phyloP scores from a whole-genome alignment of 2,329 filamentous ascomycete genomes.

The Pseudogymnoascus pannorum region DNA sequence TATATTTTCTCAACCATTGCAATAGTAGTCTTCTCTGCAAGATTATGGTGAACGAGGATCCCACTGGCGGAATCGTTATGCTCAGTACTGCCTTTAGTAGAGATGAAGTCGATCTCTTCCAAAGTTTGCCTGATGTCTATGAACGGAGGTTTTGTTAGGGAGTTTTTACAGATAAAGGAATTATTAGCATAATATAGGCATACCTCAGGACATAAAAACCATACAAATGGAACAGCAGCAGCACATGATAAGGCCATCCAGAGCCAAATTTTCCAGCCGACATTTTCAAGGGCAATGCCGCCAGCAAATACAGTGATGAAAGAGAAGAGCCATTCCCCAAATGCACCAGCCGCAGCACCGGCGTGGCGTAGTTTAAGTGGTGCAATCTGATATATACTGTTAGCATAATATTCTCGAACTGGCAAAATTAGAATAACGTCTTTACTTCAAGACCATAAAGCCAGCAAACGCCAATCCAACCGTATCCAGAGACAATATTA shows the following conservation, averaged over 20 bases:
- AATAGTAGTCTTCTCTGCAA: neutral
- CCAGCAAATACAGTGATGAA: conserved; percentile 32
- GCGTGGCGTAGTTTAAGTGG: conserved; percentile 32
- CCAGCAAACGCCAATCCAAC: conserved; percentile 30
- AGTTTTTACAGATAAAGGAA: neutral
- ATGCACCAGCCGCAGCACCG: conserved; percentile 29
- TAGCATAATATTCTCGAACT: neutral
- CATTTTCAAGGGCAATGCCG: conserved; percentile 27
- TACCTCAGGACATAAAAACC: conserved; percentile 15
- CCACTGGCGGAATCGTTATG: neutral
- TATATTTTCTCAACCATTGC: neutral
- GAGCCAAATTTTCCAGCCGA: conserved; percentile 33
- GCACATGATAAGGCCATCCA: conserved; percentile 31
- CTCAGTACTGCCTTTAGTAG: neutral
- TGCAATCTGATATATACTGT: conserved; percentile 24
- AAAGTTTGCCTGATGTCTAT: conserved; percentile 15
- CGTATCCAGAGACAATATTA: conserved; percentile 15
- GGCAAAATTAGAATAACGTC: neutral
- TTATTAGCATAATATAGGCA: neutral
- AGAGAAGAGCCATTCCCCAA: conserved; percentile 32
- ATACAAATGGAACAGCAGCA: conserved; percentile 14
- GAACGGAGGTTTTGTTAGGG: neutral
- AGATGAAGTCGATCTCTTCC: conserved; percentile 17
- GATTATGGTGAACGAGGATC: neutral
- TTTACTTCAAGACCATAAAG: conserved; percentile 29